These are phyloP conservation scores for Aspergillus nidulans DNA, from an alignment of 495 filamentous ascomycete species.

Conservation along the genomic window DNA sequence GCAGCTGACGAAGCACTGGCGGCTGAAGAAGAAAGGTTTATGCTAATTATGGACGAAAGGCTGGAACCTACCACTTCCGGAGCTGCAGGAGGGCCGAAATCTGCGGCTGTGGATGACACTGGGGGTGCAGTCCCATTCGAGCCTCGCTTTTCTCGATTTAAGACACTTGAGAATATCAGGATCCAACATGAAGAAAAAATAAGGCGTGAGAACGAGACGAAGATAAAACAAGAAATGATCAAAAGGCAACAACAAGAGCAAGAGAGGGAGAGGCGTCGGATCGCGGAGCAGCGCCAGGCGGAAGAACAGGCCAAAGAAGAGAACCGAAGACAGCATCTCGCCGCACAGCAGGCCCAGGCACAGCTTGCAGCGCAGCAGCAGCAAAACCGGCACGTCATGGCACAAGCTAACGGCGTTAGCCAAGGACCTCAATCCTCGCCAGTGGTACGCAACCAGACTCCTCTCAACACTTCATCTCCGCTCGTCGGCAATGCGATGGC, in stretches of 20 bases:
- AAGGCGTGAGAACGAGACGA: slow-evolving; percentile 59
- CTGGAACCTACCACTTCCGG: slow-evolving; percentile 56
- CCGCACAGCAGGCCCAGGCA: slow-evolving; percentile 48
- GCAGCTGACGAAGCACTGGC: slow-evolving; percentile 89
- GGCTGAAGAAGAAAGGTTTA: slow-evolving; percentile 81
- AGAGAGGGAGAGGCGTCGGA: slow-evolving; percentile 39
- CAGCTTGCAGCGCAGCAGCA: slow-evolving; percentile 47
- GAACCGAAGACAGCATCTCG: slow-evolving; percentile 38
- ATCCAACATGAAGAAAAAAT: slow-evolving; percentile 67
- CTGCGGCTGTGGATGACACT: slow-evolving; percentile 69
- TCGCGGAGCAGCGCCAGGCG: slow-evolving; percentile 42
- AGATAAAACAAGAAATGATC: slow-evolving; percentile 51
- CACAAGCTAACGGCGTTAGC: slow-evolving; percentile 56
- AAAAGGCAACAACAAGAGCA: slow-evolving; percentile 48
- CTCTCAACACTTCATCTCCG: slow-evolving; percentile 73
- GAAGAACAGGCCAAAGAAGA: slow-evolving; percentile 48
- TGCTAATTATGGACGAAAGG: slow-evolving; percentile 90
- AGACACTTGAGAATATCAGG: slow-evolving; percentile 81
- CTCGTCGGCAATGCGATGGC: slow-evolving; percentile 55
- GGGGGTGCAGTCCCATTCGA: slow-evolving; percentile 67
- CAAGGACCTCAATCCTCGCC: slow-evolving; percentile 76
- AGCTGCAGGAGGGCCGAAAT: slow-evolving; percentile 53
- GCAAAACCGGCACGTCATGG: slow-evolving; percentile 40
- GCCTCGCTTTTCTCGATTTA: slow-evolving; percentile 85
- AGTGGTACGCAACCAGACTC: slow-evolving; percentile 72